Conservation (phyloP, 805 yeast genomes). For the Metschnikowia peoriensis region DNA sequence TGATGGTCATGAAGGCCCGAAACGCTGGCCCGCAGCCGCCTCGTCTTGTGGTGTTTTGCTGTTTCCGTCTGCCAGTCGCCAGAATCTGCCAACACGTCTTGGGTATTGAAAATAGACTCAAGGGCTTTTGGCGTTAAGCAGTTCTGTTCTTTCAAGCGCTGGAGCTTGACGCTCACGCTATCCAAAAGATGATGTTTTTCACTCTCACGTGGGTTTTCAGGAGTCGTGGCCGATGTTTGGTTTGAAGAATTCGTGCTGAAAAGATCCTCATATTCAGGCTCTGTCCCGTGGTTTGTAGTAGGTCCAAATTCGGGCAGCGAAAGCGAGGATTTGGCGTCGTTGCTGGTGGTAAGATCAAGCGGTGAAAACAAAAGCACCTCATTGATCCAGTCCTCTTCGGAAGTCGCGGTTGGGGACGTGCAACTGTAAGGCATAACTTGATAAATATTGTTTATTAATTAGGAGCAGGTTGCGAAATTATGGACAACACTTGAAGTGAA, state of each 20-base stretch:
- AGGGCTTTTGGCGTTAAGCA: constrained; percentile 24
- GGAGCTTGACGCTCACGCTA: constrained; percentile 19
- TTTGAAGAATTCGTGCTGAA: constrained; percentile 10
- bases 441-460: not conserved
- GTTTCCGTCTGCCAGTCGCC: constrained; percentile 2
- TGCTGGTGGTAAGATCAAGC: constrained; percentile 3
- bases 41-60: constrained; percentile 6
- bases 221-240: constrained; percentile 13
- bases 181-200: constrained; percentile 11
- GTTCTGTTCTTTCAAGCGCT: constrained; percentile 17
- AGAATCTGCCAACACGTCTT: constrained; percentile 25
- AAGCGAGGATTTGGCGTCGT: constrained; percentile 2
- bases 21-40: not conserved
- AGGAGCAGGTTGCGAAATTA: not conserved
- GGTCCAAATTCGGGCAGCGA: constrained; percentile 7
- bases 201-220: constrained; percentile 3
- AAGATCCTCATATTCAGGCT: constrained; percentile 12
- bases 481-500: not conserved
- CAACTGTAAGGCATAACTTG: constrained; percentile 9
- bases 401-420: constrained; percentile 10
- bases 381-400: constrained; percentile 22
- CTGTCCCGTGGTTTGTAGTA: not conserved
- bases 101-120: constrained; percentile 30
- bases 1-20: not conserved
- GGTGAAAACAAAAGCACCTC: constrained; percentile 13